Evolutionary conservation across 768 basidiomycete genomes (phyloP), one percentile per base, ranked within the genome.

Genomic region (Russula olivacea): DNA sequence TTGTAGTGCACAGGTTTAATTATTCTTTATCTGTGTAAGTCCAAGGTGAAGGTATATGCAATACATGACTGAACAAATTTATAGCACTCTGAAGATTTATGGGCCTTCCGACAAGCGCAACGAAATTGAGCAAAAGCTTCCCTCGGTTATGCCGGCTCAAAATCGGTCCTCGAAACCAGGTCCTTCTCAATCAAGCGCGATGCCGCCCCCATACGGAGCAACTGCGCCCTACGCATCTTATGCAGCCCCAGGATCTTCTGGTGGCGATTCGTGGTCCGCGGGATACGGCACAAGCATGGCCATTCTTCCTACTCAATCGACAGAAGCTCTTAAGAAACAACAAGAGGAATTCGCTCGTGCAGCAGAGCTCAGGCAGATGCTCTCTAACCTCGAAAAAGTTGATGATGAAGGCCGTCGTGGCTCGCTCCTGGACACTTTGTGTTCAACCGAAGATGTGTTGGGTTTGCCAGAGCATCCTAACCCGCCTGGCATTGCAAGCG

Each of bases 101-200:
- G 92, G 85, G 3, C 71, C 83, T 5, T 76, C 83, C 0, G 83
- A 87, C 58, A 83, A 80, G 68, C 78, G 88, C 36, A 73, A 73
- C 17, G 70, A 79, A 36, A 74, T 94, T 2, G 89, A 92, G 68
- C 83, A 87, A 2, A 74, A 75, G 57, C 78, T 94, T 50, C 71
- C 79, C 3, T 91, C 90, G 89, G 91, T 89, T 2, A 91, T 87
- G 3, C 87, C 88, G 10, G 76, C 79, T 17, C 83, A 85, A 64
- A 75, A 78, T 28, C 89, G 87, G 11, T 86, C 89, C 68, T 61
- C 71, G 17, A 43, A 19, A 54, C 25, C 40, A 11, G 34, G 32
- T 40, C 21, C 58, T n/a, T 41, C 59, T 9, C 12, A n/a, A 34
- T 28, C 45, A n/a, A 49, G 43, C 25, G 43, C 36, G 36, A 36